phyloP scores from a whole-genome alignment of 176 grass and related monocot genomes.

The Raddia guianensis region DNA sequence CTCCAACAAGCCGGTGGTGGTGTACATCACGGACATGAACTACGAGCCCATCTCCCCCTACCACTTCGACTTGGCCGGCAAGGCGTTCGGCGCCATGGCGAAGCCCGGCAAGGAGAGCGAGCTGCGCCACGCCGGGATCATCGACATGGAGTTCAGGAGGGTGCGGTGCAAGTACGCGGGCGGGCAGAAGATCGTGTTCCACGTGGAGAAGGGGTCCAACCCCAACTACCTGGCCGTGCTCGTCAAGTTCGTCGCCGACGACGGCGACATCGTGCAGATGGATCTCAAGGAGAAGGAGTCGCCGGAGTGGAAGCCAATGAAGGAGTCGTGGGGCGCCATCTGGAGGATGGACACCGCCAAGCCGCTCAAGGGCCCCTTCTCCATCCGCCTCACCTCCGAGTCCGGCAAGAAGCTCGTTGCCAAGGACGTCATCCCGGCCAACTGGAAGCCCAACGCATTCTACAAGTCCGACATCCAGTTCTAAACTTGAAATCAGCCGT shows the following conservation, averaged over 20 bases:
- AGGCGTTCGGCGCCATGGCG: conserved; percentile 66
- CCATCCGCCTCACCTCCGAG: conserved; percentile 66
- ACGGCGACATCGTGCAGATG: conserved; percentile 65
- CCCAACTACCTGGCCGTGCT: conserved; percentile 63
- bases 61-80: conserved; percentile 81
- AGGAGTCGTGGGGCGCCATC: conserved; percentile 62
- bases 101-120: conserved; percentile 44
- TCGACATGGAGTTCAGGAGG: conserved; percentile 64
- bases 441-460: conserved; percentile 44
- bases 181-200: conserved; percentile 69
- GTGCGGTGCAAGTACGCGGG: conserved; percentile 59
- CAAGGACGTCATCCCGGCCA: conserved; percentile 49
- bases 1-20: conserved; percentile 42
- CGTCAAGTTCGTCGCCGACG: conserved; percentile 62
- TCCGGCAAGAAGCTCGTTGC: conserved; percentile 64
- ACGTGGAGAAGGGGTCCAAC: conserved; percentile 59
- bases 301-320: conserved; percentile 51
- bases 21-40: conserved; percentile 75
- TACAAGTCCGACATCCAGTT: conserved; percentile 68
- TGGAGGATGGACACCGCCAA: conserved; percentile 54
- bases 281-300: conserved; percentile 44
- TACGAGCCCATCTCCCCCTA: conserved; percentile 58
- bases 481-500: background rate
- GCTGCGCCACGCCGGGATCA: conserved; percentile 62
- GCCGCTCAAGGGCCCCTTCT: conserved; percentile 57